Percentiles rank a stretch among this genome's conserved stretches.
These are phyloP conservation scores for Rhodotorula toruloides DNA, from an alignment of 768 basidiomycete species.

Conservation along the genomic window DNA sequence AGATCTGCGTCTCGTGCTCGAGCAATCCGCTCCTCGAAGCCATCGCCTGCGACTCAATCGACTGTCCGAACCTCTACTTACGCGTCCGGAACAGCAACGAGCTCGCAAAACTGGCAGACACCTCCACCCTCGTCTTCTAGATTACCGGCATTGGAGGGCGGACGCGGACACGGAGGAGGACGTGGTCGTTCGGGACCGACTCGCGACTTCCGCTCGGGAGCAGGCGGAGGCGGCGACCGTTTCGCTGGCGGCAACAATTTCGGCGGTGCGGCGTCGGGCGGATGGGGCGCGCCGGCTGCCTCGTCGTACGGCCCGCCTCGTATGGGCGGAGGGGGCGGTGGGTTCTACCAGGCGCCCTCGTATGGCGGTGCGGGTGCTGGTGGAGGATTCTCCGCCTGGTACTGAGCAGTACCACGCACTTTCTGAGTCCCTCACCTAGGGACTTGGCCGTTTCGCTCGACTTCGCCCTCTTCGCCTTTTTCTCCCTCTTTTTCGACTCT, in stretches of 20 bases:
- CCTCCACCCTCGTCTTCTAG: neutral
- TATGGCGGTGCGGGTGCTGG: too few relatives aligned
- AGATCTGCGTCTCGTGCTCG: conserved; percentile 68
- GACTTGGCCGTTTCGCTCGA: too few relatives aligned
- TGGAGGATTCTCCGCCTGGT: too few relatives aligned
- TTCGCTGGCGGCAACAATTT: neutral
- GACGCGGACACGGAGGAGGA: conserved; percentile 54
- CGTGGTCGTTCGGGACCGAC: conserved; percentile 54
- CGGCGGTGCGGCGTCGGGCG: conserved; percentile 1
- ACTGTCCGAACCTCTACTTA: conserved; percentile 56
- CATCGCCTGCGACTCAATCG: conserved; percentile 71
- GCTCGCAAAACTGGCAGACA: conserved; percentile 6
- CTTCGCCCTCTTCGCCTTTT: too few relatives aligned
- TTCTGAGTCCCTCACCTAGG: too few relatives aligned
- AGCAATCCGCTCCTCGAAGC: conserved; percentile 55
- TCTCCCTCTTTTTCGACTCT: too few relatives aligned
- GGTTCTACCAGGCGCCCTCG: too few relatives aligned
- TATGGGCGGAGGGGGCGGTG: too few relatives aligned
- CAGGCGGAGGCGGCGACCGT: conserved; percentile 6
- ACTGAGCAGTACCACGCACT: too few relatives aligned
- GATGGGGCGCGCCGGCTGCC: neutral
- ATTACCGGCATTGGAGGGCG: conserved; percentile 25
- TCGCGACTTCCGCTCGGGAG: conserved; percentile 26
- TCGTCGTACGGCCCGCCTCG: too few relatives aligned
- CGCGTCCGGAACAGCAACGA: conserved; percentile 13